phyloP scores from a whole-genome alignment of 1,284 basidiomycete genomes.

The Cutaneotrichosporon sp. region DNA sequence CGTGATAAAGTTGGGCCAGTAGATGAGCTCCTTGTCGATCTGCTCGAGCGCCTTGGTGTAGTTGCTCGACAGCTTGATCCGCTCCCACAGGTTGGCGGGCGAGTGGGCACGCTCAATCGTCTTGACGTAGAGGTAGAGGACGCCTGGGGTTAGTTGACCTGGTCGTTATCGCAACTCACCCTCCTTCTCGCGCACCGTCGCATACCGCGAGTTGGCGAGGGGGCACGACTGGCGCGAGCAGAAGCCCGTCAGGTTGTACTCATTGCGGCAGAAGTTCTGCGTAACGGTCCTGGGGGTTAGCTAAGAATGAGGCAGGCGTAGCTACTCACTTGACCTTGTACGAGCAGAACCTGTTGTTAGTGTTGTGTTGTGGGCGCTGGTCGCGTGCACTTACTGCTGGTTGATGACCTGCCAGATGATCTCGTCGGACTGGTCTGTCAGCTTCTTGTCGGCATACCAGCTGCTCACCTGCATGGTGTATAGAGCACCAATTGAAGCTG shows the following conservation, averaged over 20 bases:
- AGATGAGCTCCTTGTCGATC: conserved; percentile 93
- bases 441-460: conserved; percentile 11
- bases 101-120: conserved; percentile 96
- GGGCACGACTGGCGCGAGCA: conserved; percentile 97
- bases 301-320: background rate
- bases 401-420: conserved; percentile 95
- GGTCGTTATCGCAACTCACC: conserved; percentile 59
- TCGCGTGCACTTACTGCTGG: conserved; percentile 61
- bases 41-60: conserved; percentile 94
- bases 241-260: conserved; percentile 98
- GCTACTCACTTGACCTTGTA: conserved; percentile 91
- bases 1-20: conserved; percentile 96
- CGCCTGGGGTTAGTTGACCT: conserved; percentile 59
- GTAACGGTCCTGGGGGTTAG: conserved; percentile 69
- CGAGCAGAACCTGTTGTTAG: conserved; percentile 66
- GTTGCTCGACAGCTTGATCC: conserved; percentile 88
- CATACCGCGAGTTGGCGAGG: conserved; percentile 93
- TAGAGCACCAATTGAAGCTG: conserved; percentile 5
- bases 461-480: conserved; percentile 47
- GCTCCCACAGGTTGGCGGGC: conserved; percentile 97
- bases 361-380: background rate
- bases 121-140: conserved; percentile 95
- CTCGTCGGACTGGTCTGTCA: conserved; percentile 77
- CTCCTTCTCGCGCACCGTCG: conserved; percentile 94
- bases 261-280: conserved; percentile 97